Conservation (phyloP, 352 stramenopile species). For the Pythium aphanidermatum region DNA sequence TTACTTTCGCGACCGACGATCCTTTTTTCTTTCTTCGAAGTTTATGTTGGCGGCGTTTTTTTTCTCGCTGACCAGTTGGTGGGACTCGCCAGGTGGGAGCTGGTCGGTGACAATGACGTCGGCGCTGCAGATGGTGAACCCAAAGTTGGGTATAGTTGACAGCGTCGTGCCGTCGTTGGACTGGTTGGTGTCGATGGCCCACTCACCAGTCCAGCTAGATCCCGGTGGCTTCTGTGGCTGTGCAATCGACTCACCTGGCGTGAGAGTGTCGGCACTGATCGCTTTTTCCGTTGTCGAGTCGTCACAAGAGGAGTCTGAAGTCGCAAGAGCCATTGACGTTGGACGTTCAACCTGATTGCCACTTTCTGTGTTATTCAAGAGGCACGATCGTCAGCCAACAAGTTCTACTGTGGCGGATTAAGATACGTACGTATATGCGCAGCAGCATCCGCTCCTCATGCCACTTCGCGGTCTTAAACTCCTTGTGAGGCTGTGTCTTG, state of each 20-base stretch:
- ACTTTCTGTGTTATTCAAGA: conserved; percentile 11
- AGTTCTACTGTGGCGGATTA: neutral
- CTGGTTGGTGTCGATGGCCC: neutral
- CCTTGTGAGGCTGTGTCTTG: conserved; percentile 26
- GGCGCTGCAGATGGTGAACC: neutral
- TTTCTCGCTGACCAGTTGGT: no score
- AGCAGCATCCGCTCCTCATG: conserved; percentile 41
- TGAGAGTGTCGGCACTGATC: neutral
- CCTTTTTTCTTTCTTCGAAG: neutral
- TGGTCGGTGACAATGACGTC: neutral
- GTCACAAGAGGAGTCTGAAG: neutral
- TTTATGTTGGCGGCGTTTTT: neutral
- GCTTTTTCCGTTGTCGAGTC: conserved; percentile 1
- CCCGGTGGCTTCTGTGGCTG: neutral
- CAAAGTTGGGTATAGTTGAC: neutral
- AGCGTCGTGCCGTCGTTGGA: neutral
- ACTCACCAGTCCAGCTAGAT: neutral
- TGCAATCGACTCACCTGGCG: conserved; percentile 1
- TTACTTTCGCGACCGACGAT: neutral
- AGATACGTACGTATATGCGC: conserved; percentile 35
- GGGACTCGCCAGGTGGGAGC: conserved; percentile 1
- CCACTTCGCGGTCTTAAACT: conserved; percentile 40
- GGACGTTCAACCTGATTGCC: conserved; percentile 11
- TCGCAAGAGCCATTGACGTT: conserved; percentile 11
- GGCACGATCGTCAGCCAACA: neutral